Evolutionary conservation across 495 filamentous ascomycete genomes (phyloP), one percentile per base, ranked within the genome.

Genomic region (Neurospora africana): DNA sequence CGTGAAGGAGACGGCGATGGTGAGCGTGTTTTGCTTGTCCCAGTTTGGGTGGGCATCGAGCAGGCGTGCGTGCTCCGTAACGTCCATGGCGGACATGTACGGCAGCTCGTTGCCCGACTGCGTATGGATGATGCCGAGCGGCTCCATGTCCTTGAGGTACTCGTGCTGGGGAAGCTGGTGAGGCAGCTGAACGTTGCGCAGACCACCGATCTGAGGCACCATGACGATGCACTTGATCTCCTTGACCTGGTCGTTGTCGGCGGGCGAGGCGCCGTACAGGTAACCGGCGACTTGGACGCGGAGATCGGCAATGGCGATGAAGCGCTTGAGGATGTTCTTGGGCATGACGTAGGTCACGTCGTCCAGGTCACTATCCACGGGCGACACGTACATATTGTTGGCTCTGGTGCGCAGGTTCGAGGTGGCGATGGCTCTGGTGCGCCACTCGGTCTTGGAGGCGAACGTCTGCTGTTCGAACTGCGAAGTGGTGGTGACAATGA

Each of bases 351-450:
- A 98, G 11, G 93, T 97, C 79, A 91, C 92, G 76, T 92, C 91
- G 33, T 92, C 89, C 67, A 88, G 80, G 70, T 92, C 91, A 77
- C 94, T 91, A 76, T 98, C 95, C 73, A 94, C 92, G 1, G 94
- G 96, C 2, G 94, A 97, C 74, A 99, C 95, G 81, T 98, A 99
- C 81, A 98, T 97, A 82, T 99, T 97, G 86, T 98, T 98, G 69
- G 95, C 88, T 71, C 95, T 86, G 69, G 96, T 98, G 41, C 96
- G 92, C 38, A 99, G 87, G 79, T 99, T 99, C 36, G 93, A 95
- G 2, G 95, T 96, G 41, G 96, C 96, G 75, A 99, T 97, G 33
- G 96, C 96, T 71, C 96, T 85, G 35, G 95, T 98, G 27, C 96
- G 91, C 96, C 96, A 99, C 80, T 99, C 96, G 0, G 96, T 98